A percentile compares a stretch with the other conserved stretches of the same genome.
Evolutionary conservation across 805 yeast species (phyloP).

Genomic region (Ogataea saltuana): DNA sequence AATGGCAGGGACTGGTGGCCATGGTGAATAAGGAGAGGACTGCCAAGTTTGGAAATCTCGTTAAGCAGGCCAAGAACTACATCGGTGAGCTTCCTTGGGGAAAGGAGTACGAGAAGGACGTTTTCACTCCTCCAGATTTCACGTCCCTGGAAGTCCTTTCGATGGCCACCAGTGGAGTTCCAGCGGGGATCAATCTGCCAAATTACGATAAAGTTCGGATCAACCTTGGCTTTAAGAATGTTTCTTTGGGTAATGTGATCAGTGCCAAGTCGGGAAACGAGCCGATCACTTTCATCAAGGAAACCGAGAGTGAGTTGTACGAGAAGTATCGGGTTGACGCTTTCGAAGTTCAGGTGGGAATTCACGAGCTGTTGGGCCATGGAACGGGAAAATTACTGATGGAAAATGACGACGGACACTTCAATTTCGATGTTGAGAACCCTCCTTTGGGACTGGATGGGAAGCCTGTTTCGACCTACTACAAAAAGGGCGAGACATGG

Average conservation of each 20-base stretch:
- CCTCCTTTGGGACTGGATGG: conserved; percentile 66
- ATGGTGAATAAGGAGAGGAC: conserved; percentile 89
- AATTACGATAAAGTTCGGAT: conserved; percentile 88
- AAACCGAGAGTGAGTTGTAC: conserved; percentile 54
- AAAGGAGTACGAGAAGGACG: conserved; percentile 72
- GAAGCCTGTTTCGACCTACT: conserved; percentile 64
- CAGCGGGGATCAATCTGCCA: conserved; percentile 92
- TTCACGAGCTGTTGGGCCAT: conserved; percentile 88
- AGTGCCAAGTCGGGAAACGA: conserved; percentile 71
- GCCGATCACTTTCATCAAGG: conserved; percentile 64
- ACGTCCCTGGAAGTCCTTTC: conserved; percentile 87
- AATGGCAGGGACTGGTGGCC: conserved; percentile 90
- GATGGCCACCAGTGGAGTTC: conserved; percentile 86
- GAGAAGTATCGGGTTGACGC: conserved; percentile 76
- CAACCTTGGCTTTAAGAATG: conserved; percentile 84
- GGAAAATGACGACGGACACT: conserved; percentile 58
- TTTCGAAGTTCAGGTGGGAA: conserved; percentile 91
- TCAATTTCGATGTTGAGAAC: conserved; percentile 65
- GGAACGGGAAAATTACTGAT: conserved; percentile 82
- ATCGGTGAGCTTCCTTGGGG: conserved; percentile 79
- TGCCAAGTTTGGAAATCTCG: conserved; percentile 71
- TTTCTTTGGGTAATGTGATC: conserved; percentile 82
- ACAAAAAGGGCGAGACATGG: conserved; percentile 86
- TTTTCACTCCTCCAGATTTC: conserved; percentile 90
- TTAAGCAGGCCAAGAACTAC: conserved; percentile 62